These are phyloP conservation scores for Lichina pygmaea DNA, from an alignment of 495 filamentous ascomycete species.

Conservation along the genomic window DNA sequence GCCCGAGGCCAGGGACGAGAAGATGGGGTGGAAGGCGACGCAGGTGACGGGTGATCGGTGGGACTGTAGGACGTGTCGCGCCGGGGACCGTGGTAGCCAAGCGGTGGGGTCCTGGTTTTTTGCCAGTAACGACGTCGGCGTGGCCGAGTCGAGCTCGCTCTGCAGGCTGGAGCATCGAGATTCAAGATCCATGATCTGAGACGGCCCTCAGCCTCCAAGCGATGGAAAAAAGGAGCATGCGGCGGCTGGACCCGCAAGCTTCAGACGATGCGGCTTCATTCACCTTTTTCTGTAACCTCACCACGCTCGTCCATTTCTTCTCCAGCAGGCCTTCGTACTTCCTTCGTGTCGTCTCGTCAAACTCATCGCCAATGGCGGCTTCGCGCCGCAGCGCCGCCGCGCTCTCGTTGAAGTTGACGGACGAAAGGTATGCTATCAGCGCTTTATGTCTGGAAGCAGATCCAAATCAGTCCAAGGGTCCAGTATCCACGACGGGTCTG, in stretches of 20 bases:
- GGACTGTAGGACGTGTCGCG: constrained; percentile 60
- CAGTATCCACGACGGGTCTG: background rate
- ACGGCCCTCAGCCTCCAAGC: background rate
- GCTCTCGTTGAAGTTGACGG: constrained; percentile 38
- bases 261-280: constrained; percentile 2
- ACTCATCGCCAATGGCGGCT: constrained; percentile 34
- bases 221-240: background rate
- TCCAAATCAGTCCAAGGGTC: background rate
- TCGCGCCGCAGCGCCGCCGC: constrained; percentile 40
- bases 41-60: constrained; percentile 64
- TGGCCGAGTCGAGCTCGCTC: constrained; percentile 56
- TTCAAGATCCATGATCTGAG: constrained; percentile 86
- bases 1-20: constrained; percentile 73
- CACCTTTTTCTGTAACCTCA: constrained; percentile 78
- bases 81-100: constrained; percentile 64
- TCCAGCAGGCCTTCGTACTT: constrained; percentile 78
- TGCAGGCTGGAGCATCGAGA: constrained; percentile 40
- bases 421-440: constrained; percentile 62
- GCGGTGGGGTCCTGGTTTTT: constrained; percentile 60
- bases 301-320: constrained; percentile 90
- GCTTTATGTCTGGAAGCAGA: constrained; percentile 46
- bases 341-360: constrained; percentile 51
- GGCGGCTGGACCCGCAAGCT: background rate
- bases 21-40: constrained; percentile 85
- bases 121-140: constrained; percentile 54